Conservation (phyloP, 2,329 filamentous ascomycete genomes). For the Botrytis byssoidea region DNA sequence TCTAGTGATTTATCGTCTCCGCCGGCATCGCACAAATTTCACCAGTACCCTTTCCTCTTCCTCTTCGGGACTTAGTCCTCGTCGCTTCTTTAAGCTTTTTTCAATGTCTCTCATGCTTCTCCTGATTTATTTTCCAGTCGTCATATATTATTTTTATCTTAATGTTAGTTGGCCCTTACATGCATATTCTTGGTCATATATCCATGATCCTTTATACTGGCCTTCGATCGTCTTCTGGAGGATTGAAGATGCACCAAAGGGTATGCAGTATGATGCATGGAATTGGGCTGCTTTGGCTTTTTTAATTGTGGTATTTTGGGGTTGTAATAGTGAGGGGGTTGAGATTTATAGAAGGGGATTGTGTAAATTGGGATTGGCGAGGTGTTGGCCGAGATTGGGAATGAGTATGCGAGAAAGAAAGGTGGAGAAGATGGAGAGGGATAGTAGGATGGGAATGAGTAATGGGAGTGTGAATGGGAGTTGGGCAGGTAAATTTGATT, state of each 20-base stretch:
- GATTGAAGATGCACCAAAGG: conserved; percentile 42
- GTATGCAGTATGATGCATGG: conserved; percentile 54
- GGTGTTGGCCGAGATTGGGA: conserved; percentile 29
- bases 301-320: conserved; percentile 62
- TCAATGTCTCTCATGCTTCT: conserved; percentile 53
- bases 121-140: conserved; percentile 52
- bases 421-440: conserved; percentile 12
- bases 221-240: conserved; percentile 47
- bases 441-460: background rate
- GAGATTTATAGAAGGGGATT: conserved; percentile 47
- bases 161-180: conserved; percentile 42
- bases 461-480: background rate
- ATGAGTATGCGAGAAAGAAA: conserved; percentile 22
- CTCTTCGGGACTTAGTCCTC: conserved; percentile 53
- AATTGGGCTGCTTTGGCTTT: conserved; percentile 53
- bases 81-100: conserved; percentile 61
- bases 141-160: conserved; percentile 53
- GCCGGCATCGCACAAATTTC: conserved; percentile 58
- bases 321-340: conserved; percentile 59
- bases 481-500: conserved; percentile 27
- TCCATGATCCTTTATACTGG: conserved; percentile 53
- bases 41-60: conserved; percentile 52
- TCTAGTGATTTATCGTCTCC: conserved; percentile 59
- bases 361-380: conserved; percentile 30
- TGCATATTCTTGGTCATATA: conserved; percentile 51